A percentile compares a stretch with the other conserved stretches of the same genome.
Conservation (phyloP, 805 yeast species). For the Saturnispora mendoncae region DNA sequence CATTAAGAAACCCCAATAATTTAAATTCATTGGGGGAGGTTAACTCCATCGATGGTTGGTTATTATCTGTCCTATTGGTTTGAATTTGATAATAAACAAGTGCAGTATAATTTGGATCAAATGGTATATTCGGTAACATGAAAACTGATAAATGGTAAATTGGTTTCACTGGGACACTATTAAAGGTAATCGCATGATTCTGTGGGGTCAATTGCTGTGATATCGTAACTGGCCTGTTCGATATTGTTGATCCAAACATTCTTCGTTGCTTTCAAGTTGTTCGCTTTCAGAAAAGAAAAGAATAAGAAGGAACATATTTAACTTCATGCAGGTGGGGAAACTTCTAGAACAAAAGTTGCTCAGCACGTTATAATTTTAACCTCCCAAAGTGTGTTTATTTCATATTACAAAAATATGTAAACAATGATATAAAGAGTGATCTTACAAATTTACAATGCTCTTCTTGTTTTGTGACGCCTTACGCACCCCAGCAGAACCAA, state of each 20-base stretch:
- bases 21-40: conserved; percentile 39
- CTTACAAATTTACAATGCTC: conserved; percentile 11
- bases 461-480: conserved; percentile 25
- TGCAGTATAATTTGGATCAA: conserved; percentile 69
- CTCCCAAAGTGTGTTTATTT: not conserved
- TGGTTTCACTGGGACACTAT: conserved; percentile 44
- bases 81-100: conserved; percentile 84
- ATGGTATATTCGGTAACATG: conserved; percentile 69
- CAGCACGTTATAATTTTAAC: too few relatives aligned
- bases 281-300: too few relatives aligned
- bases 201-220: conserved; percentile 61
- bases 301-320: too few relatives aligned
- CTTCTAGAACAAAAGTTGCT: not conserved
- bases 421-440: not conserved
- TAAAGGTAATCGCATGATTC: conserved; percentile 57
- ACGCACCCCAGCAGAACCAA: conserved; percentile 31
- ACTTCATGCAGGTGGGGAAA: too few relatives aligned
- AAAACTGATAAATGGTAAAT: conserved; percentile 78
- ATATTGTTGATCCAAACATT: conserved; percentile 29
- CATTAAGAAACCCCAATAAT: conserved; percentile 54
- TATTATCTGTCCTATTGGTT: conserved; percentile 30
- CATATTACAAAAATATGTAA: too few relatives aligned
- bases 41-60: conserved; percentile 1
- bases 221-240: conserved; percentile 31
- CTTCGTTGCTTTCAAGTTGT: too few relatives aligned